Base-by-base conservation (phyloP, 441 rosid genomes). In the Iberis amara region DNA sequence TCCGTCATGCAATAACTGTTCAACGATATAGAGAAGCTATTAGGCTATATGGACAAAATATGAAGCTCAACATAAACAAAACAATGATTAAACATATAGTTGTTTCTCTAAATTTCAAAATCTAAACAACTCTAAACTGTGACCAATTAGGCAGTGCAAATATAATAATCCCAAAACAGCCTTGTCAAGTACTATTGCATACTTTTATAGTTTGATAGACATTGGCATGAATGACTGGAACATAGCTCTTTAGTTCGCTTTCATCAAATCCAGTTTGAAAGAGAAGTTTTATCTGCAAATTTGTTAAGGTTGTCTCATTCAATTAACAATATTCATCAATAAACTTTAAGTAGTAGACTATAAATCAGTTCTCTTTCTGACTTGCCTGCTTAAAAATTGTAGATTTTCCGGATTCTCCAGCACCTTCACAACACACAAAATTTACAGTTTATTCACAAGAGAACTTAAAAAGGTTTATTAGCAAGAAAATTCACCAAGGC, bases 391-490 rank as follows among this genome's bases (percentile, higher is more conserved):
- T 92, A 74, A 92, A 88, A 48, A 92, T 92, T 38, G 98, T 92
- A 59, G 96, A 92, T 78, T 92, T 92, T 62, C 98, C 98, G 1
- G 98, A 92, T 66, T 92, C 98, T 57, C 98, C 98, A 64, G 92
- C 85, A 73, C 96, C 98, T 92, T 56, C 3, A 75, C 61, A 18
- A 18, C 21, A 18, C 21, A 18, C 1, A 31, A 31, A 31, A 8
- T 5, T 8, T 1, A 31, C 7, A 31, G 1, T 7, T 8, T 31
- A 7, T 40, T 8, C 41, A 28, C 30, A 40, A n/a, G 7, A 39
- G 45, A 9, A 31, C 40, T 27, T 15, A n/a, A 31, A 7, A 5
- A 24, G 12, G 13, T 35, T 9, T 44, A 32, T 38, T n/a, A 47
- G 11, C 3, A 46, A 13, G 23, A 39, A 27, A 53, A 53, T 41